Percentiles rank a stretch among this genome's conserved stretches.
phyloP scores from a whole-genome alignment of 2,329 filamentous ascomycete species.

The Zopfia rhizophila region DNA sequence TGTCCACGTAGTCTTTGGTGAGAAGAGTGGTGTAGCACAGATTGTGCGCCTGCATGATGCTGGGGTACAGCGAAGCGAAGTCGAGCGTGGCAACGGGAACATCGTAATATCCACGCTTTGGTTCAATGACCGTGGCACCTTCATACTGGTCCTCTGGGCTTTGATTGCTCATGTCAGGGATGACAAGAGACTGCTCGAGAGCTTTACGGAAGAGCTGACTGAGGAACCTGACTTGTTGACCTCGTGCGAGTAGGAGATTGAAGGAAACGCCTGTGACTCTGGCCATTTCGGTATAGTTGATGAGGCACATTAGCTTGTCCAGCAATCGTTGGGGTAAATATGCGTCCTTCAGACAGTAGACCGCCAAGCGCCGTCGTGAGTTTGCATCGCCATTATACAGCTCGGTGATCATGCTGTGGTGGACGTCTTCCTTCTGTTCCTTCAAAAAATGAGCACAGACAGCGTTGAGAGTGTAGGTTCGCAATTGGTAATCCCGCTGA shows the following conservation, averaged over 20 bases:
- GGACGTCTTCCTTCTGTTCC: slow-evolving; percentile 98
- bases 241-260: slow-evolving; percentile 89
- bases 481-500: slow-evolving; percentile 91
- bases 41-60: slow-evolving; percentile 99
- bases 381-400: slow-evolving; percentile 96
- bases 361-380: slow-evolving; percentile 85
- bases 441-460: slow-evolving; percentile 94
- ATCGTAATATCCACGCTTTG: slow-evolving; percentile 90
- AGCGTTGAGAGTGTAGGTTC: slow-evolving; percentile 97
- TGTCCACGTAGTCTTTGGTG: slow-evolving; percentile 80
- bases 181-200: slow-evolving; percentile 89
- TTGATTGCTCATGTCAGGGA: slow-evolving; percentile 83
- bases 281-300: slow-evolving; percentile 99
- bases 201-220: slow-evolving; percentile 97
- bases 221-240: slow-evolving; percentile 97
- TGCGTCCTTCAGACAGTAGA: slow-evolving; percentile 98
- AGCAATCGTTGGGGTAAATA: slow-evolving; percentile 93
- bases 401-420: slow-evolving; percentile 99
- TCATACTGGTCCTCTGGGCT: slow-evolving; percentile 88
- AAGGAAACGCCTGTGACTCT: slow-evolving; percentile 99
- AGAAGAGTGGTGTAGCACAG: slow-evolving; percentile 96
- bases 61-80: slow-evolving; percentile 98
- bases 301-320: slow-evolving; percentile 97
- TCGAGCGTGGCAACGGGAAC: slow-evolving; percentile 96
- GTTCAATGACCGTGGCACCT: slow-evolving; percentile 97